A percentile compares a stretch with the other conserved stretches of the same genome.
These are phyloP conservation scores for Candida ficus DNA, from an alignment of 805 yeast genomes.

Conservation along the genomic window DNA sequence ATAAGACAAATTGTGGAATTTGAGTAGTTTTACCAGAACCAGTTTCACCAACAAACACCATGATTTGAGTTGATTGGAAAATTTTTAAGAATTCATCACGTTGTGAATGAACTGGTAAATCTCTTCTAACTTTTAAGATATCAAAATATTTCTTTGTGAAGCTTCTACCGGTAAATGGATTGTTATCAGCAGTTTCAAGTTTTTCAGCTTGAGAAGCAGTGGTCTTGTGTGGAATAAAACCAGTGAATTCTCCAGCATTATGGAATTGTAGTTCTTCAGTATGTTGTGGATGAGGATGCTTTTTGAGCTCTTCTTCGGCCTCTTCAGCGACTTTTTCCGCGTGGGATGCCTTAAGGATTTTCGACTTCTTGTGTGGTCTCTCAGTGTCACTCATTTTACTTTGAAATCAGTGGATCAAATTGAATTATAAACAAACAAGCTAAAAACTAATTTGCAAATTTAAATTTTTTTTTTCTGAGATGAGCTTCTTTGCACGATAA, in stretches of 20 bases:
- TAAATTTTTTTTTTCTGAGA: neutral
- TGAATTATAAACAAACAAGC: too few relatives aligned
- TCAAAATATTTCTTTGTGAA: slow-evolving; percentile 67
- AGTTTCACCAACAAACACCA: slow-evolving; percentile 98
- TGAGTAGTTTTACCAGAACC: slow-evolving; percentile 99
- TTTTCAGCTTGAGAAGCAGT: slow-evolving; percentile 56
- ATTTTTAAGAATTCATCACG: slow-evolving; percentile 81
- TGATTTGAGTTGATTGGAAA: slow-evolving; percentile 83
- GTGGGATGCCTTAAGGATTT: slow-evolving; percentile 43
- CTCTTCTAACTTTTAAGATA: slow-evolving; percentile 74
- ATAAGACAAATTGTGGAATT: slow-evolving; percentile 89
- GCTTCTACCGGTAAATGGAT: slow-evolving; percentile 73
- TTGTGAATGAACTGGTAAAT: slow-evolving; percentile 91
- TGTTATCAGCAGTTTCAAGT: slow-evolving; percentile 53
- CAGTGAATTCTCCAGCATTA: slow-evolving; percentile 61
- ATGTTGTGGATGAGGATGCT: slow-evolving; percentile 41
- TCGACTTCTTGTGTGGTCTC: slow-evolving; percentile 45
- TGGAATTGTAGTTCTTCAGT: slow-evolving; percentile 42
- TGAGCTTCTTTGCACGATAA: neutral
- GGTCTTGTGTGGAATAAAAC: slow-evolving; percentile 54
- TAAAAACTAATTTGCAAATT: too few relatives aligned
- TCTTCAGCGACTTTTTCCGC: slow-evolving; percentile 65
- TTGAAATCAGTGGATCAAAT: neutral
- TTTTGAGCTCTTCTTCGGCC: slow-evolving; percentile 49
- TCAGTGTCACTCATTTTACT: slow-evolving; percentile 22